Percentiles rank a stretch among this genome's conserved stretches.
phyloP scores from a whole-genome alignment of 768 basidiomycete genomes.

The Boletus eberwhitei region DNA sequence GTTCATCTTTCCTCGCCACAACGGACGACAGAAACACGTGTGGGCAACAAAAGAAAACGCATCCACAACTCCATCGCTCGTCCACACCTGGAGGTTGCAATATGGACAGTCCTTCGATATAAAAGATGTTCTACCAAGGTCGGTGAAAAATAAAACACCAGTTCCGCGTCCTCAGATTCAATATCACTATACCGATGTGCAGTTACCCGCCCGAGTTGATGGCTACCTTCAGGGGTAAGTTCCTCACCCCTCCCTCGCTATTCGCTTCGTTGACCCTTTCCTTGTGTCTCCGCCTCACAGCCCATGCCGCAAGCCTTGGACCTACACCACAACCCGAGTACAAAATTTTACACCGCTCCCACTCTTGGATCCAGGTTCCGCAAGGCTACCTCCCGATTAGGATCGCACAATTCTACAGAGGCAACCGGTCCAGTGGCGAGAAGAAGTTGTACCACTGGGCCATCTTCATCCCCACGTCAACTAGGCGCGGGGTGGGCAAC shows the following conservation, averaged over 20 bases:
- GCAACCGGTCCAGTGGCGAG: not conserved
- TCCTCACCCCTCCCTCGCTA: too few species aligned
- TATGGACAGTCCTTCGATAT: slow-evolving; percentile 6
- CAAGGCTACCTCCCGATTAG: slow-evolving; percentile 12
- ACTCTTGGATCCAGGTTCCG: slow-evolving; percentile 9
- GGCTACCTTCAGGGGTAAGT: slow-evolving; percentile 4
- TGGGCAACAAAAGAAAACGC: not conserved
- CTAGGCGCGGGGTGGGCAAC: slow-evolving; percentile 17
- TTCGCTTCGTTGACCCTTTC: not conserved
- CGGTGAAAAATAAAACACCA: not conserved
- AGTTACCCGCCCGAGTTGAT: slow-evolving; percentile 9
- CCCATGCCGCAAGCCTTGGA: slow-evolving; percentile 5
- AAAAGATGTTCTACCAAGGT: slow-evolving; percentile 4
- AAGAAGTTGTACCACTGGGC: slow-evolving; percentile 14
- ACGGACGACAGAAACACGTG: not conserved
- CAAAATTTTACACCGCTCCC: slow-evolving; percentile 1
- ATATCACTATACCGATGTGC: slow-evolving; percentile 1
- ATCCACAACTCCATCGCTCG: not conserved
- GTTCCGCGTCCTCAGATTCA: not conserved
- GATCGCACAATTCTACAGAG: slow-evolving; percentile 15
- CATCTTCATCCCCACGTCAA: slow-evolving; percentile 23
- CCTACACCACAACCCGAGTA: slow-evolving; percentile 4
- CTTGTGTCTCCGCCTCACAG: not conserved
- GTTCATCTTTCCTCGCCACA: too few species aligned
- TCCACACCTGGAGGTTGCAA: not conserved